phyloP scores from a whole-genome alignment of 192 early-diverging fungal genomes.

The Backusella psychrophila region DNA sequence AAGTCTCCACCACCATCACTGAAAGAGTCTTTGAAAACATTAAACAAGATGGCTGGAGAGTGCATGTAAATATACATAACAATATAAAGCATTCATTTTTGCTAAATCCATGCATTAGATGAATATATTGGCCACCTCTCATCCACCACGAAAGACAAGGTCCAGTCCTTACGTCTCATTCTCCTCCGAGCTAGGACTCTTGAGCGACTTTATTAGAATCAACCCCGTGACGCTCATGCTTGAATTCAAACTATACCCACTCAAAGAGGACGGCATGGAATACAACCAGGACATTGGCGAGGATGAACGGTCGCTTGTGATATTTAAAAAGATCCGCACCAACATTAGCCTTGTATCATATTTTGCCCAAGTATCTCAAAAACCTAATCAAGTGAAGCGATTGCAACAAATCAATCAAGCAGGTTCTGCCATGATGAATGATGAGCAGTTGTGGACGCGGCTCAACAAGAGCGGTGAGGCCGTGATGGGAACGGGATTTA shows the following conservation, averaged over 20 bases:
- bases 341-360: not conserved
- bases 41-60: not conserved
- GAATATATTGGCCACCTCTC: constrained; percentile 3
- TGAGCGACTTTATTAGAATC: not conserved
- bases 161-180: not conserved
- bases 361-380: not conserved
- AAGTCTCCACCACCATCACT: not conserved
- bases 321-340: not conserved
- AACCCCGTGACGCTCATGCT: not conserved
- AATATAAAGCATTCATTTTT: too few relatives aligned
- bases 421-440: constrained; percentile 7
- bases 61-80: constrained; percentile 3
- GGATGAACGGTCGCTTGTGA: not conserved
- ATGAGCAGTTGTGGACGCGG: not conserved
- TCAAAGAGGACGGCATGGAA: not conserved
- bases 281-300: not conserved
- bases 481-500: not conserved
- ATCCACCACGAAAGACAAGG: not conserved
- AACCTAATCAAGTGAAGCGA: not conserved
- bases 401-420: constrained; percentile 8
- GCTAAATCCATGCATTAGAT: not conserved
- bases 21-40: not conserved
- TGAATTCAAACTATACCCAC: constrained; percentile 8
- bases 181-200: not conserved
- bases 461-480: not conserved